Conservation (phyloP, 2,329 filamentous ascomycete genomes). For the Parastagonospora nodorum region DNA sequence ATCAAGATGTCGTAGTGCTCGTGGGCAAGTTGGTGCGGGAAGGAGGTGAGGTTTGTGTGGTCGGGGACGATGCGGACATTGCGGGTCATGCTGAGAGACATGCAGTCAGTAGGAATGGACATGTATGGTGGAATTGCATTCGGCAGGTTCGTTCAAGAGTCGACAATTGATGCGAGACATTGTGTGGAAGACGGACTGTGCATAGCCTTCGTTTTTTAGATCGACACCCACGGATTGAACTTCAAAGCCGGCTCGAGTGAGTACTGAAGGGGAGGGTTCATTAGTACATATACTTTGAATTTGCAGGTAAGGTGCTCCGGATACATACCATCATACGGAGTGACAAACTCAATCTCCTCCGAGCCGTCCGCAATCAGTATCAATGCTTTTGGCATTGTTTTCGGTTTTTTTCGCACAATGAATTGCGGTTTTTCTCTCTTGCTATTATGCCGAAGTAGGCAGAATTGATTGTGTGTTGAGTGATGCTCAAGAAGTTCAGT, state of each 20-base stretch:
- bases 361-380: constrained; percentile 47
- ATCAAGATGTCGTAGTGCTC: constrained; percentile 41
- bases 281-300: not conserved
- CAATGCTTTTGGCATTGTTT: constrained; percentile 41
- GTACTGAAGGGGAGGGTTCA: constrained; percentile 26
- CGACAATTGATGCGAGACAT: not conserved
- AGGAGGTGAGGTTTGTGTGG: constrained; percentile 23
- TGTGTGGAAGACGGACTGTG: constrained; percentile 28
- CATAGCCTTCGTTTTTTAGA: constrained; percentile 36
- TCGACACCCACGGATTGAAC: constrained; percentile 44
- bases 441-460: too few relatives aligned
- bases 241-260: constrained; percentile 46
- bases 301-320: not conserved
- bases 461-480: too few relatives aligned
- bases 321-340: constrained; percentile 44
- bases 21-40: constrained; percentile 18
- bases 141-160: not conserved
- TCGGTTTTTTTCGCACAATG: not conserved
- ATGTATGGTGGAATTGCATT: not conserved
- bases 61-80: constrained; percentile 46
- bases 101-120: not conserved
- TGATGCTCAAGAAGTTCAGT: not conserved
- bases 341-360: constrained; percentile 50
- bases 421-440: too few relatives aligned
- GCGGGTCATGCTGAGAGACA: constrained; percentile 38